Base-by-base conservation (phyloP, 208 protist genomes). In the Naegleria lovaniensis region DNA sequence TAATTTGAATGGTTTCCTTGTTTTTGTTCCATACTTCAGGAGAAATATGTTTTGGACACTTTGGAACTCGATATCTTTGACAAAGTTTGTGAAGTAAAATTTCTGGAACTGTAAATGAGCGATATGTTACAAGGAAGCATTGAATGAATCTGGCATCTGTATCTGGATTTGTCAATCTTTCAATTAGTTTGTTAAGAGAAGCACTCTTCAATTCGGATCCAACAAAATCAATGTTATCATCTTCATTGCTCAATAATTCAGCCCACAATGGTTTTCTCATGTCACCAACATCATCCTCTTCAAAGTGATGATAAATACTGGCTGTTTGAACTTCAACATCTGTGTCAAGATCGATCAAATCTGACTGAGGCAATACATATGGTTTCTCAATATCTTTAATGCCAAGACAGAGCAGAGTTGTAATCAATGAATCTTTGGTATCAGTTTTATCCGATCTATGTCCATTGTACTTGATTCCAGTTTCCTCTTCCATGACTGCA, bases 71-170 rank as follows among this genome's bases (percentile, higher is more conserved):
- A 36, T 79, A 90, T n/a, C 87, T 40, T 48, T 90, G 48, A 5
- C 38, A n/a, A 13, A 90, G 33, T 51, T 83, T 90, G 5, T 16
- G 15, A n/a, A 90, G 55, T n/a, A 90, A 90, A n/a, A 79, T n/a
- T 51, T 75, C 87, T 36, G 87, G 87, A 51, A 38, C 19, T 75
- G 87, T 79, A 36, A 90, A 90, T 22, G 87, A 90, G 33, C 87
- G 48, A 48, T 90, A 90, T 22, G 87, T 90, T 19, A 48, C 25
- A 36, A 90, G 25, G 38, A 90, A 90, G 5, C 25, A 75, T 4
- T 79, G 36, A 19, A 83, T 25, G 33, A 90, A 83, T 19, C n/a
- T 90, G 33, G 16, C 38, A 36, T 90, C 87, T 0, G 29, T 5
- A 7, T 43, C 25, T 25, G 38, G 5, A 33, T 29, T 19, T n/a